A percentile compares a stretch with the other conserved stretches of the same genome.
Evolutionary conservation across 345 rosid genomes (phyloP).

Genomic region (Capsella bursapastoris): DNA sequence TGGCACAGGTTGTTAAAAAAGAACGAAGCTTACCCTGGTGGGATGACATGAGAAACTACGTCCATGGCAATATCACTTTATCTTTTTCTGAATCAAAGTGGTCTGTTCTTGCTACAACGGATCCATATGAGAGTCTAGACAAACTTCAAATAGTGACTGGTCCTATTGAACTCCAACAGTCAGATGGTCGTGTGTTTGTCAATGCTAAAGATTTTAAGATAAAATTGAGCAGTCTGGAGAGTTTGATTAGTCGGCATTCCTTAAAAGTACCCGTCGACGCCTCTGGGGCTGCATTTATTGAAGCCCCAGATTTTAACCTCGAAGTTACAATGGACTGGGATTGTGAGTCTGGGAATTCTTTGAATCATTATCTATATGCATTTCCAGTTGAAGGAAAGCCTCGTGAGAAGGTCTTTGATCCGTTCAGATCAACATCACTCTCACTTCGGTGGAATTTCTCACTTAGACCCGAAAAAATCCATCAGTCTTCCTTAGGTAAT

Average conservation of each 20-base stretch:
- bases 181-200: conserved; percentile 83
- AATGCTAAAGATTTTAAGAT: conserved; percentile 83
- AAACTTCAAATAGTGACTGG: conserved; percentile 74
- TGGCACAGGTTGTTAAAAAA: conserved; percentile 66
- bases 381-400: conserved; percentile 85
- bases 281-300: conserved; percentile 67
- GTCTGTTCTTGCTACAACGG: conserved; percentile 84
- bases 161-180: conserved; percentile 86
- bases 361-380: conserved; percentile 91
- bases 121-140: conserved; percentile 96
- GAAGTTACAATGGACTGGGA: conserved; percentile 96
- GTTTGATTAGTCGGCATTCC: conserved; percentile 62
- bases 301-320: conserved; percentile 73
- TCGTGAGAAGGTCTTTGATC: conserved; percentile 85
- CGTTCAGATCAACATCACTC: conserved; percentile 92
- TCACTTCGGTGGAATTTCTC: conserved; percentile 93
- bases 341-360: conserved; percentile 83
- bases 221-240: conserved; percentile 85
- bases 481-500: conserved; percentile 50
- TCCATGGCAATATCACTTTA: conserved; percentile 78
- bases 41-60: conserved; percentile 98
- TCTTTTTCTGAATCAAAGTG: conserved; percentile 73
- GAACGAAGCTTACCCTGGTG: conserved; percentile 98
- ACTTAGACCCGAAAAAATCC: conserved; percentile 66
- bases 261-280: conserved; percentile 62